Conservation (phyloP, 31 red algal genomes). For the Porphyra umbilicalis region DNA sequence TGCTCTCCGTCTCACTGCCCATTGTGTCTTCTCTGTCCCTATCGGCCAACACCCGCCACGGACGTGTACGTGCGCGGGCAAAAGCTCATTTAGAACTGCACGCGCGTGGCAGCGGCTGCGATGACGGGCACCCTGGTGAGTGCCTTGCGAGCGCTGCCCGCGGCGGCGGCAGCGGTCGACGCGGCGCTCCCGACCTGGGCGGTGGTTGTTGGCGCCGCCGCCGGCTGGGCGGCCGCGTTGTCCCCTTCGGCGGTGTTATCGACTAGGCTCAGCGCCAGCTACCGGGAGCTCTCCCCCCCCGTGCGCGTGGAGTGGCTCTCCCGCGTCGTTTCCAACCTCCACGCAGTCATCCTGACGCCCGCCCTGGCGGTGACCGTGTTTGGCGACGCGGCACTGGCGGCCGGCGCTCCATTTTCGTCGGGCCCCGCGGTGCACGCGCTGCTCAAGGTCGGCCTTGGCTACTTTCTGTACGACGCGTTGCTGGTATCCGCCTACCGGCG, state of each 20-base stretch:
- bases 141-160: background rate
- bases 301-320: slow-evolving; percentile 16
- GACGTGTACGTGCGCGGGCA: too few species aligned
- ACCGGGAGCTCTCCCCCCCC: background rate
- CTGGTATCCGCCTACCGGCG: slow-evolving; percentile 14
- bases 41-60: too few species aligned
- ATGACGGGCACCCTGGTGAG: background rate
- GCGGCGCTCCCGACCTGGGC: background rate
- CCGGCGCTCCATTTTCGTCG: background rate
- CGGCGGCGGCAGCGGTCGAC: background rate
- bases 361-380: background rate
- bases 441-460: slow-evolving; percentile 7
- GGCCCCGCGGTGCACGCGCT: background rate
- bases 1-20: too few species aligned
- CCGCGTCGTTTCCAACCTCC: slow-evolving; percentile 13
- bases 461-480: slow-evolving; percentile 28
- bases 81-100: too few species aligned
- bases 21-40: too few species aligned
- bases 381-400: background rate
- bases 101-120: too few species aligned
- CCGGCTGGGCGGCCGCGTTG: background rate
- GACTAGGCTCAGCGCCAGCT: background rate
- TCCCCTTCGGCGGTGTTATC: background rate
- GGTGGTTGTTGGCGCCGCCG: background rate
- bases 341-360: slow-evolving; percentile 3